Base-by-base conservation (phyloP, 441 rosid species). In the Isatis lusitanica region DNA sequence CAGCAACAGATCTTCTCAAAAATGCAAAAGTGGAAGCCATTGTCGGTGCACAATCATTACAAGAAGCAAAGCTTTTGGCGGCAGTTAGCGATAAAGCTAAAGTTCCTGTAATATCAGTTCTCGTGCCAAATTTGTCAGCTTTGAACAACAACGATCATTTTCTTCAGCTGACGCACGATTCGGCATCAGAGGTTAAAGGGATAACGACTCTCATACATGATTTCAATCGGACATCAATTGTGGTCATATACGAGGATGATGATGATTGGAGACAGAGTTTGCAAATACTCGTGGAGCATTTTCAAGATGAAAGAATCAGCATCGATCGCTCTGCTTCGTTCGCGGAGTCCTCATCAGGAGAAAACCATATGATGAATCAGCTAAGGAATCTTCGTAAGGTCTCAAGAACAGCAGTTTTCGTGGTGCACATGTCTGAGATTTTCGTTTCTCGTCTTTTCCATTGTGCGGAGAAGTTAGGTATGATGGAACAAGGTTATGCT, bases 351-450 rank as follows among this genome's bases (percentile, higher is more conserved):
- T 53, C 36, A 35, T 33, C 42, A 7, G 62, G 63, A 5, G 71
- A 81, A 10, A 63, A 66, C 3, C 61, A 74, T 40, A 63, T 83
- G 24, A 5, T 44, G 69, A 46, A 66, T 66, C 74, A 76, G 69
- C 73, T 83, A 12, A 30, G 39, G 11, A 71, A 58, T 52, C 47
- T 80, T 16, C 71, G 42, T 43, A 17, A 28, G 10, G 59, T 8
- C 21, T 39, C 74, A 47, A 42, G 55, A 60, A 15, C 61, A 9
- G 38, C 68, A 0, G 68, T 82, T 17, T 83, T 80, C 53, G 50
- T 87, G n/a, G 84, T 83, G 47, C 84, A 85, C 43, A 75, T 75
- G 75, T 80, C 86, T 31, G 73, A 71, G 9, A 18, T 30, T 69
- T 78, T 83, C 11, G 81, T 58, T 26, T 47, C 77, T 69, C 55